A percentile compares a stretch with the other conserved stretches of the same genome.
Conservation (phyloP, 2,329 filamentous ascomycete genomes). For the Aspergillus ochraceoroseus region DNA sequence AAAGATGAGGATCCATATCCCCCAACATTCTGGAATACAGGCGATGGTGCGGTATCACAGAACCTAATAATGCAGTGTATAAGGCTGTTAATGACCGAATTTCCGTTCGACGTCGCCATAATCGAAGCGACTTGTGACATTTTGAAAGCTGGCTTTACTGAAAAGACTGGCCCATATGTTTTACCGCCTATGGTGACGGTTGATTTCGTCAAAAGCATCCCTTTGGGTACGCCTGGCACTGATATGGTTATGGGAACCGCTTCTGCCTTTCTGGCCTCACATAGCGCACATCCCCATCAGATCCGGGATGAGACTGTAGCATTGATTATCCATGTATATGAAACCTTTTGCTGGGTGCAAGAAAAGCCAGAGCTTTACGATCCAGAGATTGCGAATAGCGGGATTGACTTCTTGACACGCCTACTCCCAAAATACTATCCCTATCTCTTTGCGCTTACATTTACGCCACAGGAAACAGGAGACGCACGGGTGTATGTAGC, state of each 20-base stretch:
- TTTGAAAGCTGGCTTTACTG: constrained; percentile 45
- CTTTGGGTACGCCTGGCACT: constrained; percentile 37
- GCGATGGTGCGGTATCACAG: constrained; percentile 31
- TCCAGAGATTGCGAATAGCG: constrained; percentile 42
- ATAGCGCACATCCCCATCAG: constrained; percentile 33
- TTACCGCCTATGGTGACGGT: constrained; percentile 41
- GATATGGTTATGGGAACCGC: constrained; percentile 46
- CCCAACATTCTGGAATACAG: constrained; percentile 39
- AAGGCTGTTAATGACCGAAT: constrained; percentile 38
- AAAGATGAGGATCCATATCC: constrained; percentile 27
- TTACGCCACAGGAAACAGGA: constrained; percentile 18
- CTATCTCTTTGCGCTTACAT: constrained; percentile 36
- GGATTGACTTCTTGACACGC: constrained; percentile 44
- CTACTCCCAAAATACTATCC: constrained; percentile 41
- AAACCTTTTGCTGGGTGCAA: constrained; percentile 37
- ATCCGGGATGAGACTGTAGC: constrained; percentile 34
- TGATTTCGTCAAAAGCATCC: constrained; percentile 41
- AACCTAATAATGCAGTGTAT: constrained; percentile 40
- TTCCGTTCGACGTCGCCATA: constrained; percentile 40
- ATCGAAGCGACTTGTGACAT: constrained; percentile 46
- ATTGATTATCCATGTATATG: constrained; percentile 39
- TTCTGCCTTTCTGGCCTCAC: constrained; percentile 44
- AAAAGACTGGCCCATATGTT: constrained; percentile 42
- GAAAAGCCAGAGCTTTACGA: constrained; percentile 36
- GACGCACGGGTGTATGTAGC: constrained; percentile 1